A percentile compares a stretch with the other conserved stretches of the same genome.
These are phyloP conservation scores for Oehlia diaphana DNA, from an alignment of 192 early-diverging fungal species.

Conservation along the genomic window DNA sequence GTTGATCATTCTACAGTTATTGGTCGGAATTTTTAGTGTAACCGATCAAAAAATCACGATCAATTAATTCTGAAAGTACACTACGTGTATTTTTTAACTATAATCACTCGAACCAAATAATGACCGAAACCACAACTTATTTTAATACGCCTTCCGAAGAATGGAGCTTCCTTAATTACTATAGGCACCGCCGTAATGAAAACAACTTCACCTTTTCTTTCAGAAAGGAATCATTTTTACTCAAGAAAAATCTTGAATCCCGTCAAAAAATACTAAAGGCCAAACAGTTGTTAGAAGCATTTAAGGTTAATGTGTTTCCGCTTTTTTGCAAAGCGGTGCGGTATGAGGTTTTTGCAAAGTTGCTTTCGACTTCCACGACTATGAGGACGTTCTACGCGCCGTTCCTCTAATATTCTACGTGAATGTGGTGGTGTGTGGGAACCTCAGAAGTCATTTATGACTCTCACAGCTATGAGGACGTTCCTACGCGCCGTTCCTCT, in stretches of 20 bases:
- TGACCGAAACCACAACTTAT: constrained; percentile 1
- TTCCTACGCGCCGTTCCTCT: constrained; percentile 19
- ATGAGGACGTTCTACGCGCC: not conserved
- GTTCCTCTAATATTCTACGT: constrained; percentile 33
- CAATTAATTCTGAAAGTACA: too few species aligned
- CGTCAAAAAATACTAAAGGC: constrained; percentile 13
- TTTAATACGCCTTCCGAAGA: constrained; percentile 27
- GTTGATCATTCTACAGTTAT: too few species aligned
- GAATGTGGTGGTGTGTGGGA: constrained; percentile 5
- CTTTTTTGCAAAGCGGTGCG: not conserved
- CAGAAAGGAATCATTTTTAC: constrained; percentile 24
- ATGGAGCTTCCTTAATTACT: constrained; percentile 26
- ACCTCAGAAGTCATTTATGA: too few species aligned
- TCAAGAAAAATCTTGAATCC: constrained; percentile 24
- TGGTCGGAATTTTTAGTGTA: too few species aligned
- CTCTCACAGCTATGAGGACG: too few species aligned
- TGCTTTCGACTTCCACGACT: not conserved
- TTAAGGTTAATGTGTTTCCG: constrained; percentile 12
- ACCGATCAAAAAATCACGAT: too few species aligned
- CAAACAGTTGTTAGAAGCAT: constrained; percentile 28
- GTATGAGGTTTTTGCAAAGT: constrained; percentile 29
- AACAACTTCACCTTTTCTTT: constrained; percentile 33
- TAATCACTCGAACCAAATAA: too few species aligned
- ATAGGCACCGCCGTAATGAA: constrained; percentile 27
- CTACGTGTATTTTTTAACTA: too few species aligned